phyloP scores from a whole-genome alignment of 2,329 filamentous ascomycete genomes.

The Nemania diffusa region DNA sequence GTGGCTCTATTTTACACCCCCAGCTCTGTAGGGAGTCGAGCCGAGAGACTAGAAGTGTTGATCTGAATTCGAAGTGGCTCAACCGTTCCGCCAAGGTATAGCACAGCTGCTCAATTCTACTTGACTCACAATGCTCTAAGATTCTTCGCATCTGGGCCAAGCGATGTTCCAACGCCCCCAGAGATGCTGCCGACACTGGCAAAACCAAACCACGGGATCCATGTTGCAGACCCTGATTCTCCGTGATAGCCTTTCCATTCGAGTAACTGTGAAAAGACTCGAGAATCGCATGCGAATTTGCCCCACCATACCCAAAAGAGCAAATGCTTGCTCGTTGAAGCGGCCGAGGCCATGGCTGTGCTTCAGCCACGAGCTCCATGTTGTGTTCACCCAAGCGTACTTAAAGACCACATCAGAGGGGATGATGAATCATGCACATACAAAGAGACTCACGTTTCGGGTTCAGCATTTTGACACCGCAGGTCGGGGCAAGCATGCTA shows the following conservation, averaged over 20 bases:
- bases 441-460: constrained; percentile 13
- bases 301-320: constrained; percentile 18
- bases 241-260: no score
- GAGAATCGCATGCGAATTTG: constrained; percentile 17
- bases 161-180: no score
- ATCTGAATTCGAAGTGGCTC: no score
- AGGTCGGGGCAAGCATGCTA: neutral
- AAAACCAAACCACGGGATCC: no score
- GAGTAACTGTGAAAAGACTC: neutral
- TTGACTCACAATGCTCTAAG: no score
- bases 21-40: neutral
- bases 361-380: neutral
- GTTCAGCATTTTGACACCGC: neutral
- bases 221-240: no score
- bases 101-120: no score
- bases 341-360: neutral
- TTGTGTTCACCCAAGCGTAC: neutral
- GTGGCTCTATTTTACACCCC: no score
- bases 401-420: neutral
- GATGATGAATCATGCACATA: neutral
- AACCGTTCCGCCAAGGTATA: no score
- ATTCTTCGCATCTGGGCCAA: no score
- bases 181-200: no score
- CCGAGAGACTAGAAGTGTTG: no score
- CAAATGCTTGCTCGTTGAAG: constrained; percentile 4